These are phyloP conservation scores for Puccinia polysora DNA, from an alignment of 1,284 basidiomycete genomes.

Conservation along the genomic window DNA sequence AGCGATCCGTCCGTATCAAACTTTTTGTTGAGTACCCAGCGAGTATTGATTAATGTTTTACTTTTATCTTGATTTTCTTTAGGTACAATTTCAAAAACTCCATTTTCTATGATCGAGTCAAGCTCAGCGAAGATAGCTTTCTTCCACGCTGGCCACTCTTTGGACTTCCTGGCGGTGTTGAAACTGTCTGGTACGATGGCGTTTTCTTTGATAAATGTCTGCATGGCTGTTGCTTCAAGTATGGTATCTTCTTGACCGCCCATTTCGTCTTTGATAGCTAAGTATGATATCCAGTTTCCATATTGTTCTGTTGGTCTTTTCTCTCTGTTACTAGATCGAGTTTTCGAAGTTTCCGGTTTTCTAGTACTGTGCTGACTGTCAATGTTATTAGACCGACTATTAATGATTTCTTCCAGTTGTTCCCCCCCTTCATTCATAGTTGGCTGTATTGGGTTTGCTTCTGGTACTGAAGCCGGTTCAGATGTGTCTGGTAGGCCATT, in stretches of 20 bases:
- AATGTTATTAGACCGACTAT: neutral
- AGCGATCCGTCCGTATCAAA: neutral
- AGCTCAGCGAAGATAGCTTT: slow-evolving; percentile 1
- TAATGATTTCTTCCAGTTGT: neutral
- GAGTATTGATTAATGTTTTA: neutral
- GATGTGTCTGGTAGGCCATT: neutral
- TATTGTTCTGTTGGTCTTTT: neutral
- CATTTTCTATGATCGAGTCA: slow-evolving; percentile 12
- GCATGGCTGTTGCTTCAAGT: neutral
- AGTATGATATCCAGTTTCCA: neutral
- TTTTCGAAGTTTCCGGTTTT: no score
- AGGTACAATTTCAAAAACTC: neutral
- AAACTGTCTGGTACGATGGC: neutral
- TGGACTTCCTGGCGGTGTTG: neutral
- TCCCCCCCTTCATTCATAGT: neutral
- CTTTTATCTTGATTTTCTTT: neutral
- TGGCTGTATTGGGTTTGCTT: neutral
- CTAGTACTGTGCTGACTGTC: neutral
- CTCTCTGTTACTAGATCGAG: no score
- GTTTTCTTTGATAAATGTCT: neutral
- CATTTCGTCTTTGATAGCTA: neutral
- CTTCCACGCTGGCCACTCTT: neutral
- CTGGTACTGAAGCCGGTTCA: no score
- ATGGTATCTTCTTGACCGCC: neutral
- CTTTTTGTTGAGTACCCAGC: neutral